These are phyloP conservation scores for Ulota crispa DNA, from an alignment of 225 moss, liverwort and hornwort species.

Conservation along the genomic window DNA sequence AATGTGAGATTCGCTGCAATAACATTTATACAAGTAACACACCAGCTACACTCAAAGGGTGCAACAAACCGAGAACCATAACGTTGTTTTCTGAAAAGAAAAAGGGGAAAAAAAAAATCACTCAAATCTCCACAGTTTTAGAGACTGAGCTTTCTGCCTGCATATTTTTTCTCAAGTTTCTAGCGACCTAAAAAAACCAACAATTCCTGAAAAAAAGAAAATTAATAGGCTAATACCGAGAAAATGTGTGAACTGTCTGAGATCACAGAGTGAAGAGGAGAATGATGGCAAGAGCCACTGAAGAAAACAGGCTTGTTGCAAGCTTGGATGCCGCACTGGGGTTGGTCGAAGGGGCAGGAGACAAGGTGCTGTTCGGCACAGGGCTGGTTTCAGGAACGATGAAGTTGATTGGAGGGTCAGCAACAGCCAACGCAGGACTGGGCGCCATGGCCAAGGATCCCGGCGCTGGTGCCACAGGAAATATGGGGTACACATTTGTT, in stretches of 20 bases:
- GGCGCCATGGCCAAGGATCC: conserved; percentile 10
- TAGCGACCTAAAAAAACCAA: conserved; percentile 22
- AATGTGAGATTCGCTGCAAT: conserved; percentile 39
- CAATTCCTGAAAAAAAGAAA: not conserved
- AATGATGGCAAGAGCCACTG: conserved; percentile 19
- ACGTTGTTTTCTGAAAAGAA: conserved; percentile 8
- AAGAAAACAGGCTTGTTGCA: not conserved
- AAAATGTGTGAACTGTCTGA: not conserved
- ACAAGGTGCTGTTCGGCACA: not conserved
- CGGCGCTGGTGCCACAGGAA: conserved; percentile 10
- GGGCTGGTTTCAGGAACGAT: conserved; percentile 27
- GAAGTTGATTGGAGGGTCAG: conserved; percentile 32
- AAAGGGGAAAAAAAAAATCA: not conserved
- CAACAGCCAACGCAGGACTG: conserved; percentile 41
- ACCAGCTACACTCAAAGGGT: conserved; percentile 21
- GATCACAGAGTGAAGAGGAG: conserved; percentile 11
- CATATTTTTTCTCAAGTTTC: conserved; percentile 1
- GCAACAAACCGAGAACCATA: conserved; percentile 18
- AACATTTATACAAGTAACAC: conserved; percentile 39
- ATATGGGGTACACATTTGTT: not conserved
- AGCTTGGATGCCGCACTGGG: conserved; percentile 30
- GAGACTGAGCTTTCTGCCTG: conserved; percentile 33
- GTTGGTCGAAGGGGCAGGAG: not conserved
- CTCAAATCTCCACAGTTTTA: conserved; percentile 42
- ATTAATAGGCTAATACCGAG: not conserved